phyloP scores from a whole-genome alignment of 129 eudicot genomes.

The Logfia minima region DNA sequence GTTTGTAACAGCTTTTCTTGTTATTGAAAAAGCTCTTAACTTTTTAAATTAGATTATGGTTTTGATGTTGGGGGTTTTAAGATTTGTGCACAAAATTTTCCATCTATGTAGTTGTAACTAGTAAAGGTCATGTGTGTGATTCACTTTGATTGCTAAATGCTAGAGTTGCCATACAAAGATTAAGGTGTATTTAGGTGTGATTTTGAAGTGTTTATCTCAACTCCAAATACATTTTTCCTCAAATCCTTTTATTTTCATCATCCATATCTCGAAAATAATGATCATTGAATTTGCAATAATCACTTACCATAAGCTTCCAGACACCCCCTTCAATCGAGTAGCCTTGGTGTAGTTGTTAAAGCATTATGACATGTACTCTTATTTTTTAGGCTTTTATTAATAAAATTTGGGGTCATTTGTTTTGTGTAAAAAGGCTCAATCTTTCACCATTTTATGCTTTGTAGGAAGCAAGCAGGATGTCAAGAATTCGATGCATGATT shows the following conservation, averaged over 20 bases:
- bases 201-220: not conserved
- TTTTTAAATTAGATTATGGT: not conserved
- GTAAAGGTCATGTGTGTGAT: conserved; percentile 4
- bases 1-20: not conserved
- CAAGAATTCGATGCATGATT: conserved; percentile 45
- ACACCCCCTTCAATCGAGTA: not conserved
- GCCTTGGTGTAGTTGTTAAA: not conserved
- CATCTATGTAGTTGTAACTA: not conserved
- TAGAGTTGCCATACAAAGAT: not conserved
- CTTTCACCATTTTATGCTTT: conserved; percentile 12
- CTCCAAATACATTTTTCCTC: not conserved
- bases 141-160: not conserved
- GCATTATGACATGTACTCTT: not conserved
- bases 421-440: conserved; percentile 14
- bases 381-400: not conserved
- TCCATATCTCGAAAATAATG: not conserved
- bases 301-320: not conserved
- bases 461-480: conserved; percentile 41
- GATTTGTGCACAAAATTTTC: not conserved
- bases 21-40: not conserved
- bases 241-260: not conserved
- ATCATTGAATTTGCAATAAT: not conserved
- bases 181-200: not conserved
- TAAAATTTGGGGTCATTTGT: not conserved
- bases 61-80: not conserved